phyloP scores from a whole-genome alignment of 2,329 filamentous ascomycete genomes.

The Chrysosporium keratinophilum region DNA sequence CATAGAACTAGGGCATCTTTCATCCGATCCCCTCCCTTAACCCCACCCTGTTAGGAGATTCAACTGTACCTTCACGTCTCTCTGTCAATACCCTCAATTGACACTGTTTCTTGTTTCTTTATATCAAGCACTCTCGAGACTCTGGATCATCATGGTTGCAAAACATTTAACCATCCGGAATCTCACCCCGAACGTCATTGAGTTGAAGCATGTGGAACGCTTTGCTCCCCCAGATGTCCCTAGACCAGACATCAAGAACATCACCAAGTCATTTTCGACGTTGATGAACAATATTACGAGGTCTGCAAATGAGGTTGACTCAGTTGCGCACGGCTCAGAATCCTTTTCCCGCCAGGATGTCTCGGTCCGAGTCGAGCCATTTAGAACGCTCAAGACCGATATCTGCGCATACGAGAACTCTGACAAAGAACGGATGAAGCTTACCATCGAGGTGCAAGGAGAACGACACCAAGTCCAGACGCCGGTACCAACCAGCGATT shows the following conservation, averaged over 20 bases:
- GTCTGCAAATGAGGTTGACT: conserved; percentile 37
- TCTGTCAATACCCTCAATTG: neutral
- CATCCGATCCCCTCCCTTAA: neutral
- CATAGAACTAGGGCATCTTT: neutral
- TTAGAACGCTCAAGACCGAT: conserved; percentile 54
- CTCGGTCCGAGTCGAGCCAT: conserved; percentile 55
- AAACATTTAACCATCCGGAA: conserved; percentile 4
- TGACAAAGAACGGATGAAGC: conserved; percentile 55
- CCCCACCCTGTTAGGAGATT: neutral
- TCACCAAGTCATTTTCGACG: conserved; percentile 41
- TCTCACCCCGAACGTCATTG: conserved; percentile 56
- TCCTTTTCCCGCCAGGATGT: conserved; percentile 54
- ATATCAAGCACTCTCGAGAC: too few species aligned
- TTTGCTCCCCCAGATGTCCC: conserved; percentile 48
- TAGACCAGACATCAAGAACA: conserved; percentile 28
- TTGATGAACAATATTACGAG: conserved; percentile 31
- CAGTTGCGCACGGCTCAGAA: conserved; percentile 42
- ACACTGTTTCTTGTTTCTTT: too few species aligned
- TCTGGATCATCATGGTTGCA: conserved; percentile 1
- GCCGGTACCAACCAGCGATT: conserved; percentile 51
- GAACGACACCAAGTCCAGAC: conserved; percentile 63
- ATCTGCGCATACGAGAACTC: conserved; percentile 50
- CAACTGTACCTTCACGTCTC: neutral
- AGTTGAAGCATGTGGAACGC: conserved; percentile 62
- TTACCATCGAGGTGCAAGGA: conserved; percentile 57